Evolutionary conservation across 768 basidiomycete genomes (phyloP), one percentile per base, ranked within the genome.

Genomic region (Pleurotus salmoneostramineus): DNA sequence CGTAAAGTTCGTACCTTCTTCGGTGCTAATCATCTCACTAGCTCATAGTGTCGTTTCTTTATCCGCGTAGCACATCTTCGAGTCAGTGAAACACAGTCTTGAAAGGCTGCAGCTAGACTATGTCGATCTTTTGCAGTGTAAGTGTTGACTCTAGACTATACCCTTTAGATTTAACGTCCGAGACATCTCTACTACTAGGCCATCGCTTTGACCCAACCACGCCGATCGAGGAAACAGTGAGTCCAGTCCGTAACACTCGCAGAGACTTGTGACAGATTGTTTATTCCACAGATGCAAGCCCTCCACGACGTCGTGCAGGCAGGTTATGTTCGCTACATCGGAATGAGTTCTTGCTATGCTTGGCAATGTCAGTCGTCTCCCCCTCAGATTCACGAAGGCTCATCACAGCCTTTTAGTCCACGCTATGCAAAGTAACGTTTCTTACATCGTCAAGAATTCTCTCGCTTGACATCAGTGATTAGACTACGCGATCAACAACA

Each of bases 61-160:
- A 17, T 32, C 11, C 40, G 21, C 56, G 21, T 46, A 84, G 77
- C 74, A 79, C 61, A 85, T 87, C 58, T 86, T 86, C 60, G 81
- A 79, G 37, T 66, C 77, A 0, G 71, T 80, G 21, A 76, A 77
- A 60, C 64, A 70, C n/a, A 76, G 77, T 32, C 67, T 87, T 52
- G 68, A 83, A 64, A 72, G 84, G 21, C 70, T 86, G 1, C 81
- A 85, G 40, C 63, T 83, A 17, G 84, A 85, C 54, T 83, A 84
- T 58, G 73, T 87, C 63, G 85, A 86, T 61, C 66, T 85, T 4
- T 67, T 84, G 17, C 84, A 85, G 66, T 80, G 81, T 69, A 66
- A 65, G 69, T 60, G 15, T 11, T 15, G 67, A n/a, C 21, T 35
- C 35, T 14, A 33, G 14, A 11, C 35, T 46, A 51, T 37, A 11